A percentile compares a stretch with the other conserved stretches of the same genome.
Evolutionary conservation across 1,284 basidiomycete genomes (phyloP).

Genomic region (Ustanciosporium gigantosporum): DNA sequence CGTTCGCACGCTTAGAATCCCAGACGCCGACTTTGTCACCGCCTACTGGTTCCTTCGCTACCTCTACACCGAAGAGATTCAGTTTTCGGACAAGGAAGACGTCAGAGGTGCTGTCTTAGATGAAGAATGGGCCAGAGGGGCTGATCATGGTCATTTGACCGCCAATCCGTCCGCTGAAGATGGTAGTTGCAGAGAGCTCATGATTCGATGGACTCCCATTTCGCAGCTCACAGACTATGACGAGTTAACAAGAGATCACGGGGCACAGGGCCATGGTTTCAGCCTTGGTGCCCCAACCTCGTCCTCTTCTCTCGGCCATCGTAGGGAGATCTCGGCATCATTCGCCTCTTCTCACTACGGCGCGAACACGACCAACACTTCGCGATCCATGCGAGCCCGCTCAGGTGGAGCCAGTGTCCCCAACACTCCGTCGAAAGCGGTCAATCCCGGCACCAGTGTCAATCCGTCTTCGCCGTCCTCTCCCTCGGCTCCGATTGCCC

Average conservation of each 20-base stretch:
- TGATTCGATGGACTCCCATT: conserved; percentile 24
- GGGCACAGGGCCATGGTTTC: background rate
- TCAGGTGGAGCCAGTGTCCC: background rate
- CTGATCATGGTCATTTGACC: conserved; percentile 6
- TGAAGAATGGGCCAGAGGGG: conserved; percentile 46
- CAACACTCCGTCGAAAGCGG: too few relatives aligned
- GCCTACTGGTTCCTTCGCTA: conserved; percentile 81
- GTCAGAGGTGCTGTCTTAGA: conserved; percentile 47
- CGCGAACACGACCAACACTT: conserved; percentile 15
- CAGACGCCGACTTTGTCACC: conserved; percentile 79
- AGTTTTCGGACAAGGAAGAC: conserved; percentile 53
- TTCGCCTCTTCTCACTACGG: conserved; percentile 1
- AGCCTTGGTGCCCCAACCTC: too few relatives aligned
- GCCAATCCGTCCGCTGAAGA: conserved; percentile 2
- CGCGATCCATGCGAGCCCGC: conserved; percentile 12
- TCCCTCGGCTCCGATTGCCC: background rate
- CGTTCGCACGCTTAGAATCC: conserved; percentile 69
- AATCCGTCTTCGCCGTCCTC: background rate
- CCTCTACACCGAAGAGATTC: conserved; percentile 72
- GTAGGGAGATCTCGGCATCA: conserved; percentile 8
- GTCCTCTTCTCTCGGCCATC: background rate
- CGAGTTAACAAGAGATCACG: background rate
- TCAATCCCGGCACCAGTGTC: background rate
- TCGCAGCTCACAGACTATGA: conserved; percentile 19
- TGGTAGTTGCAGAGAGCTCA: background rate